Evolutionary conservation across 257 asterid genomes (phyloP).

Genomic region (Nicotiana sylvestris): DNA sequence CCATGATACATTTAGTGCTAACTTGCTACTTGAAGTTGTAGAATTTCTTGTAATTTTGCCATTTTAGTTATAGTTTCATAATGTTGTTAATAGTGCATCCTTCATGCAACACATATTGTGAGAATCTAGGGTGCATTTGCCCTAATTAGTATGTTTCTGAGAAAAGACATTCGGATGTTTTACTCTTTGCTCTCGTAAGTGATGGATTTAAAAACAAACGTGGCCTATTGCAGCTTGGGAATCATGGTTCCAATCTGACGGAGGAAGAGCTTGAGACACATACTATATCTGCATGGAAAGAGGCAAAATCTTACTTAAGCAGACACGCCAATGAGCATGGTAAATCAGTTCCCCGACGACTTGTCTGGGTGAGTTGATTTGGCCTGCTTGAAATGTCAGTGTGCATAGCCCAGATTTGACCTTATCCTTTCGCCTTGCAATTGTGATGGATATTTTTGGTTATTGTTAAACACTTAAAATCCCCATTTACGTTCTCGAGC

Average conservation of each 20-base stretch:
- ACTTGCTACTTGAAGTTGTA: slow-evolving; percentile 5
- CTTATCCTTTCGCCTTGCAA: neutral
- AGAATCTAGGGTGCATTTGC: slow-evolving; percentile 1
- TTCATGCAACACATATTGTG: neutral
- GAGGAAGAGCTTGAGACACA: slow-evolving; percentile 92
- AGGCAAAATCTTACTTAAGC: slow-evolving; percentile 50
- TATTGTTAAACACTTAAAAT: neutral
- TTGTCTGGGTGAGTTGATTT: slow-evolving; percentile 65
- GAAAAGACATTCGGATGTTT: neutral
- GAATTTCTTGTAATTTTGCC: neutral
- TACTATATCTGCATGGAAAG: slow-evolving; percentile 88
- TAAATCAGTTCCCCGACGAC: slow-evolving; percentile 42
- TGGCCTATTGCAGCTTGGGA: slow-evolving; percentile 52
- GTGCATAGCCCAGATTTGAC: slow-evolving; percentile 7
- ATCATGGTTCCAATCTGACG: slow-evolving; percentile 72
- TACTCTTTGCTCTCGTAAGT: neutral
- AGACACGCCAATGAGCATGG: slow-evolving; percentile 50
- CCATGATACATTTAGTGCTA: neutral
- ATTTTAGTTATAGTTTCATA: neutral
- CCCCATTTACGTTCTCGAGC: neutral
- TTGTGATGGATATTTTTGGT: neutral
- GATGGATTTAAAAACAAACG: neutral
- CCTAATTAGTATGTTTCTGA: neutral
- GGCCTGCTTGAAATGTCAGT: neutral
- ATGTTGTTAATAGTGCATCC: neutral